phyloP scores from a whole-genome alignment of 257 asterid species.

The Echites panduratus region DNA sequence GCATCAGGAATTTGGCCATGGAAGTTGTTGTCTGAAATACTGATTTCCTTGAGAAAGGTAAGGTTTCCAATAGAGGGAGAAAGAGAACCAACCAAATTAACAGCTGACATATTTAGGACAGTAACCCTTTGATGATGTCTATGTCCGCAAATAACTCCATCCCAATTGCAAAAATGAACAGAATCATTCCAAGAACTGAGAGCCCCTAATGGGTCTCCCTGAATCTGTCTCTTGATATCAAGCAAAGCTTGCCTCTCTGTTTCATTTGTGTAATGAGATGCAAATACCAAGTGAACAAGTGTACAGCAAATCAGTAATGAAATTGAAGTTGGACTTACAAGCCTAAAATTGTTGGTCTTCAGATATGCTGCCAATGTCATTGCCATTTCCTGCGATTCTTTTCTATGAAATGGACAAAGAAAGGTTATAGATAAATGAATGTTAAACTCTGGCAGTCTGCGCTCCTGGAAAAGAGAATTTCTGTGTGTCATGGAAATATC shows the following conservation, averaged over 20 bases:
- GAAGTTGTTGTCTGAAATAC: constrained; percentile 1
- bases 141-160: constrained; percentile 1
- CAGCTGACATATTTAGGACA: constrained; percentile 3
- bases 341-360: too few species aligned
- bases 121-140: constrained; percentile 12
- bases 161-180: constrained; percentile 1
- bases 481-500: too few species aligned
- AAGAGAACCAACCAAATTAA: constrained; percentile 6
- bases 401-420: too few species aligned
- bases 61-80: constrained; percentile 10
- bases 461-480: too few species aligned
- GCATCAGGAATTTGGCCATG: constrained; percentile 4
- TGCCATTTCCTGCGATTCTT: too few species aligned
- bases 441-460: too few species aligned
- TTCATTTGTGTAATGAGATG: constrained; percentile 8
- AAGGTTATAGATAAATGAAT: too few species aligned
- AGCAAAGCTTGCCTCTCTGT: constrained; percentile 16
- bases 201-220: neutral
- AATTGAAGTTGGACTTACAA: too few species aligned
- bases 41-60: constrained; percentile 3
- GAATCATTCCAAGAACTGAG: constrained; percentile 19
- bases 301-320: too few species aligned
- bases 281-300: too few species aligned
- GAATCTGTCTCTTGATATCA: constrained; percentile 12
- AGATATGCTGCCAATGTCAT: too few species aligned